Evolutionary conservation across 176 grass and related monocot genomes (phyloP).

Genomic region (Zizania latifolia): DNA sequence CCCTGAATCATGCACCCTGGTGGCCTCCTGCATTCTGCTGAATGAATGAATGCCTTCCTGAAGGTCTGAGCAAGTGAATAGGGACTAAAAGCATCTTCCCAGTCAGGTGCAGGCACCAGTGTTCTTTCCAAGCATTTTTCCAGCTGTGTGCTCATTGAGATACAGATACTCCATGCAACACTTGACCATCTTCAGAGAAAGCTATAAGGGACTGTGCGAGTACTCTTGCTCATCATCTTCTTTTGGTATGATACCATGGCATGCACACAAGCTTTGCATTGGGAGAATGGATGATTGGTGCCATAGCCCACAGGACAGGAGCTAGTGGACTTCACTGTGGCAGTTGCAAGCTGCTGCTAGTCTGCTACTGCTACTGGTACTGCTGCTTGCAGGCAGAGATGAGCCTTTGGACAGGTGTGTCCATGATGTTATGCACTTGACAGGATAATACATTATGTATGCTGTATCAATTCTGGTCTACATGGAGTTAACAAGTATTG

Average conservation of each 20-base stretch:
- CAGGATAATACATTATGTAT: background rate
- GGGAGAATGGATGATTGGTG: background rate
- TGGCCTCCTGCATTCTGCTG: background rate
- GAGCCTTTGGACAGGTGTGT: background rate
- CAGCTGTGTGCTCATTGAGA: slow-evolving; percentile 1
- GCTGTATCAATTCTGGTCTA: no score
- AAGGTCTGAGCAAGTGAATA: background rate
- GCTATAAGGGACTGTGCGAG: background rate
- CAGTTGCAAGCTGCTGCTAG: no score
- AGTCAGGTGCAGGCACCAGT: background rate
- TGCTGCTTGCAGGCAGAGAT: background rate
- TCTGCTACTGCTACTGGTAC: no score
- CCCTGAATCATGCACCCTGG: background rate
- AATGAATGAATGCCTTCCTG: background rate
- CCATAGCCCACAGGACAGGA: background rate
- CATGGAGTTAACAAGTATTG: no score
- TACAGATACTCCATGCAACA: background rate
- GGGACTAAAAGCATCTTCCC: background rate
- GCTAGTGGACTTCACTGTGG: slow-evolving; percentile 3
- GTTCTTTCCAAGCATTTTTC: slow-evolving; percentile 2
- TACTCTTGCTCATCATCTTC: background rate
- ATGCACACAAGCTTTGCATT: background rate
- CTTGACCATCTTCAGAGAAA: background rate
- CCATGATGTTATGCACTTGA: background rate
- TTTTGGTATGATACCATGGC: background rate